Evolutionary conservation across 148 eudicot species (phyloP), one percentile per base, ranked within the genome.

Genomic region (Cornus kousa): DNA sequence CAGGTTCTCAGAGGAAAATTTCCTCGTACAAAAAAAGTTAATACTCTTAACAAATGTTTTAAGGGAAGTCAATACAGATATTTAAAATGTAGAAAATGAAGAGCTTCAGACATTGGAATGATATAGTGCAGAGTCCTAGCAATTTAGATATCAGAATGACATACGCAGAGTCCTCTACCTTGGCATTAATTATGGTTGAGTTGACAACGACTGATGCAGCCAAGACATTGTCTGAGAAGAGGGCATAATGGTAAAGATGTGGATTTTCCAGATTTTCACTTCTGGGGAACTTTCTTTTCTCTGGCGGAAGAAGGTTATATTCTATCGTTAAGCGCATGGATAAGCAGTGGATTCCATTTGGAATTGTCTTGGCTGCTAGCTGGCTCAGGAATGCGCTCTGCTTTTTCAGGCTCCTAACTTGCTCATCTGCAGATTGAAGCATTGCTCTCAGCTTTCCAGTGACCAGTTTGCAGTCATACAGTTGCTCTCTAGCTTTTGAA

Each of bases 131-230:
- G 37, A 57, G 35, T 77, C 48, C 50, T 43, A 60, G 65, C n/a
- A 60, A 1, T 60, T 2, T n/a, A 8, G 22, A 16, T 16, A 60
- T 60, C 14, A 16, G 20, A 9, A 57, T 13, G 14, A n/a, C 20
- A 20, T 62, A 62, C 5, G n/a, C 2, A 70, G 39, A 57, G 37
- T 78, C 50, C 28, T 46, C 74, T 62, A 93, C 97, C 94, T 95
- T 93, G 35, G 97, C 98, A 88, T 95, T 91, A 80, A 79, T 60
- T 77, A 95, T 83, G 71, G 97, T 83, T 53, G 98, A 95, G 83
- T 93, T 95, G 82, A 95, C 97, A 71, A 95, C 98, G 19, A 95
- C 97, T n/a, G 97, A 93, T 72, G 98, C 97, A 82, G 98, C 98
- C 81, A 95, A 86, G 24, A 93, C 98, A 85, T 93, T 95, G 79